Evolutionary conservation across 2,329 filamentous ascomycete genomes (phyloP).

Genomic region (Aspergillus awamori): DNA sequence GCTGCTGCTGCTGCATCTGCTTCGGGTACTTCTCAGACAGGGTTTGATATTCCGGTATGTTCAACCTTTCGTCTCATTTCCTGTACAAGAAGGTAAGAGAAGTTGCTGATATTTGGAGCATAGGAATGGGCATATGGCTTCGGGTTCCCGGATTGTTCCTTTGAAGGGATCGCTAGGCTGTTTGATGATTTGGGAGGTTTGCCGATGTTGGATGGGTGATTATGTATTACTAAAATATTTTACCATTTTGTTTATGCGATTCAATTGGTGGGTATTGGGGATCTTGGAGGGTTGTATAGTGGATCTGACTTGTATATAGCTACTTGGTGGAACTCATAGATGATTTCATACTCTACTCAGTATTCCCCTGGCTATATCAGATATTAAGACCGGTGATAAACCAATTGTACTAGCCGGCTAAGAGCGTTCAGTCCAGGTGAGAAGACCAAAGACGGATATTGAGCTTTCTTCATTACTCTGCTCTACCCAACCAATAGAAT

Average conservation of each 20-base stretch:
- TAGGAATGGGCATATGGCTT: conserved; percentile 41
- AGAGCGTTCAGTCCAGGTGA: too few species aligned
- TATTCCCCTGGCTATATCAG: too few species aligned
- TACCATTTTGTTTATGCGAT: not conserved
- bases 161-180: conserved; percentile 38
- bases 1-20: conserved; percentile 8
- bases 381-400: too few species aligned
- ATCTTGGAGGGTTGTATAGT: not conserved
- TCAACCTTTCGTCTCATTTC: not conserved
- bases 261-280: too few species aligned
- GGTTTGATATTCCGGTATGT: conserved; percentile 34
- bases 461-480: too few species aligned
- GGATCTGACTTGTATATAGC: too few species aligned
- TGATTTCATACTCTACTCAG: too few species aligned
- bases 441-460: too few species aligned
- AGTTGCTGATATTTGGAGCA: not conserved
- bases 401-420: too few species aligned
- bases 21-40: conserved; percentile 12
- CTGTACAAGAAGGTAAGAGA: not conserved
- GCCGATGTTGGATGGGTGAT: conserved; percentile 33
- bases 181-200: conserved; percentile 39
- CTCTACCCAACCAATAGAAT: too few species aligned
- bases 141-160: conserved; percentile 42
- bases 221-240: not conserved
- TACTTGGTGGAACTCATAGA: too few species aligned